Conservation (phyloP, 208 protist genomes). For the Zelonia costaricensis region DNA sequence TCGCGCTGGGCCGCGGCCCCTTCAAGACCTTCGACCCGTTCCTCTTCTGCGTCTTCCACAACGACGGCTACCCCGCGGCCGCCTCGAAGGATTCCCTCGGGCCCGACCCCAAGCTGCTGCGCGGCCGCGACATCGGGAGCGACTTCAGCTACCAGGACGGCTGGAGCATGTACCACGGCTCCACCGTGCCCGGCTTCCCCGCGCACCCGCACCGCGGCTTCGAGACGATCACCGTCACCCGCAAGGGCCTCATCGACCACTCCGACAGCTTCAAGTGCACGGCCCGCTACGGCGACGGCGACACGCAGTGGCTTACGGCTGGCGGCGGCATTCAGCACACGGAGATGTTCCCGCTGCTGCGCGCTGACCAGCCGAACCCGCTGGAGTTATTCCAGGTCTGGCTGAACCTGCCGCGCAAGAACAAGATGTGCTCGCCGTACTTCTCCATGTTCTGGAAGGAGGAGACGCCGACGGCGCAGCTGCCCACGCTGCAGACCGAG, state of each 20-base stretch:
- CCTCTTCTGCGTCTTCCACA: conserved; percentile 55
- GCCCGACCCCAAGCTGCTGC: conserved; percentile 33
- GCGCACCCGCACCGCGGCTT: conserved; percentile 89
- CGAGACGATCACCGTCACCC: conserved; percentile 86
- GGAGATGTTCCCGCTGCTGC: conserved; percentile 68
- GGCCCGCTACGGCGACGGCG: conserved; percentile 68
- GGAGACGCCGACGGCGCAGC: conserved; percentile 31
- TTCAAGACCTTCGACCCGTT: conserved; percentile 56
- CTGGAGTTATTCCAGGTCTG: conserved; percentile 82
- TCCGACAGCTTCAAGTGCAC: conserved; percentile 67
- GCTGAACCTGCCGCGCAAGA: conserved; percentile 83
- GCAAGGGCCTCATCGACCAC: conserved; percentile 83
- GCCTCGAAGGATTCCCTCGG: conserved; percentile 24
- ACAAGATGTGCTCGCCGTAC: conserved; percentile 77
- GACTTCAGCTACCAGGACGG: conserved; percentile 67
- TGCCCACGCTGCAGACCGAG: conserved; percentile 12
- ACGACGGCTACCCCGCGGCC: conserved; percentile 50
- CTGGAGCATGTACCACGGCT: conserved; percentile 77
- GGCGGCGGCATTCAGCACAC: conserved; percentile 87
- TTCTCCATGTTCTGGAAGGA: conserved; percentile 69
- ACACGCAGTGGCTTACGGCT: conserved; percentile 94
- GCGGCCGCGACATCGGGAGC: conserved; percentile 42
- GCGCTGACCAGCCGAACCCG: conserved; percentile 36
- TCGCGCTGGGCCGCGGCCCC: conserved; percentile 9
- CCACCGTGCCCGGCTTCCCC: conserved; percentile 75